These are phyloP conservation scores for Dioscorea dumetorum DNA, from an alignment of 106 monocot species.

Conservation along the genomic window DNA sequence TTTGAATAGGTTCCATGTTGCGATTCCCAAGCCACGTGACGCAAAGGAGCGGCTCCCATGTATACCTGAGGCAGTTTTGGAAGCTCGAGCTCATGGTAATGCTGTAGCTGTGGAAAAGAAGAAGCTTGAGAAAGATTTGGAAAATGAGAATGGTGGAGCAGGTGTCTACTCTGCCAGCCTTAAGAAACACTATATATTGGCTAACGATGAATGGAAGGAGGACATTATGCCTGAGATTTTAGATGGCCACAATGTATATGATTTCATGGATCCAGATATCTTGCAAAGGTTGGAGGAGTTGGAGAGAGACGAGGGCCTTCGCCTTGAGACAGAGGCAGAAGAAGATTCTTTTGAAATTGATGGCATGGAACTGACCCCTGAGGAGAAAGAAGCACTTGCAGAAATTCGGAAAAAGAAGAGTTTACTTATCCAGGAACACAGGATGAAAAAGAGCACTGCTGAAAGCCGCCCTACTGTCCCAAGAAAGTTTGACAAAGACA, in stretches of 20 bases:
- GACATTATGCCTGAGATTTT: conserved; percentile 90
- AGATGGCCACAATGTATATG: conserved; percentile 91
- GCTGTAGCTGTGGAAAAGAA: conserved; percentile 38
- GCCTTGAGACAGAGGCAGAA: conserved; percentile 36
- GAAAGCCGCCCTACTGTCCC: conserved; percentile 87
- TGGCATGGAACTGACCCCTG: conserved; percentile 43
- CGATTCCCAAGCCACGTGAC: conserved; percentile 85
- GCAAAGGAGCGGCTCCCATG: conserved; percentile 80
- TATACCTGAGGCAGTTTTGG: conserved; percentile 80
- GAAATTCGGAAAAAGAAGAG: conserved; percentile 82
- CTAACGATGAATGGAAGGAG: conserved; percentile 89
- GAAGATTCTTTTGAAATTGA: conserved; percentile 69
- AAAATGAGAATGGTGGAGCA: conserved; percentile 93
- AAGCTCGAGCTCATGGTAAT: conserved; percentile 43
- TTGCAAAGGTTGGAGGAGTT: conserved; percentile 73
- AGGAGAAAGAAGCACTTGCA: conserved; percentile 64
- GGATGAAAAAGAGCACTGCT: conserved; percentile 92
- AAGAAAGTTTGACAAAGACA: conserved; percentile 79
- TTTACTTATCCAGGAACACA: conserved; percentile 74
- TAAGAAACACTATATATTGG: conserved; percentile 81
- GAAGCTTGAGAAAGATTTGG: conserved; percentile 88
- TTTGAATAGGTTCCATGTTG: conserved; percentile 92
- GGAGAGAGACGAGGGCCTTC: conserved; percentile 85
- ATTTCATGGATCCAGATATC: conserved; percentile 89
- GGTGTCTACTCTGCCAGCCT: conserved; percentile 96